Evolutionary conservation across 2,329 filamentous ascomycete species (phyloP).

Genomic region (Colletotrichum coccodes): DNA sequence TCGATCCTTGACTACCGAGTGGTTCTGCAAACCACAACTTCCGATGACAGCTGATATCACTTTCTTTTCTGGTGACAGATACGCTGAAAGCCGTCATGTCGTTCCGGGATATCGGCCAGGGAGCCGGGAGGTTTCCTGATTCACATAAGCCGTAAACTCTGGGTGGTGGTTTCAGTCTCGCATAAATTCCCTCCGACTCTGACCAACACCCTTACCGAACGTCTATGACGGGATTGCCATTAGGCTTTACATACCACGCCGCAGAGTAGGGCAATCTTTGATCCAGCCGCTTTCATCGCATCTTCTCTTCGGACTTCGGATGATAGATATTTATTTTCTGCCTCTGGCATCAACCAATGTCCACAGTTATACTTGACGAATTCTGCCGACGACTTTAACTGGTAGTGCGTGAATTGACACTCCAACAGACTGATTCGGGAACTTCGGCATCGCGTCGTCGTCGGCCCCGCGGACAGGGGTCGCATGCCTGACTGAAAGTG

Average conservation of each 20-base stretch:
- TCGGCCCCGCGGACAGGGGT: slow-evolving; percentile 12
- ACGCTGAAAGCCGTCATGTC: neutral
- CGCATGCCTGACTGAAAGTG: slow-evolving; percentile 24
- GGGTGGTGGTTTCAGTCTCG: slow-evolving; percentile 17
- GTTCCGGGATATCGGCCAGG: neutral
- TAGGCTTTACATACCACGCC: neutral
- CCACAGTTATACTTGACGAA: neutral
- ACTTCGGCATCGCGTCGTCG: slow-evolving; percentile 16
- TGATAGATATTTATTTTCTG: slow-evolving; percentile 2
- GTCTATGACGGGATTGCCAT: neutral
- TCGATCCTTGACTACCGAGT: neutral
- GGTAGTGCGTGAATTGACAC: too few relatives aligned
- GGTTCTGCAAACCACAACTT: too few relatives aligned
- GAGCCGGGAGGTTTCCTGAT: neutral
- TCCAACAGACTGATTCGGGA: neutral
- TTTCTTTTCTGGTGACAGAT: neutral
- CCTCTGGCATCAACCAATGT: neutral
- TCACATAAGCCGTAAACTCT: slow-evolving; percentile 2
- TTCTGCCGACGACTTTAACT: neutral
- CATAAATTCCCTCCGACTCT: slow-evolving; percentile 5
- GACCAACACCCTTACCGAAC: neutral
- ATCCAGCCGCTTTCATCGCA: slow-evolving; percentile 10
- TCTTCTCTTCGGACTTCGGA: slow-evolving; percentile 19
- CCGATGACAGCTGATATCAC: neutral
- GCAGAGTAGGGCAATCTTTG: neutral